These are phyloP conservation scores for Persicaria tinctoria DNA, from an alignment of 148 eudicot genomes.

Conservation along the genomic window DNA sequence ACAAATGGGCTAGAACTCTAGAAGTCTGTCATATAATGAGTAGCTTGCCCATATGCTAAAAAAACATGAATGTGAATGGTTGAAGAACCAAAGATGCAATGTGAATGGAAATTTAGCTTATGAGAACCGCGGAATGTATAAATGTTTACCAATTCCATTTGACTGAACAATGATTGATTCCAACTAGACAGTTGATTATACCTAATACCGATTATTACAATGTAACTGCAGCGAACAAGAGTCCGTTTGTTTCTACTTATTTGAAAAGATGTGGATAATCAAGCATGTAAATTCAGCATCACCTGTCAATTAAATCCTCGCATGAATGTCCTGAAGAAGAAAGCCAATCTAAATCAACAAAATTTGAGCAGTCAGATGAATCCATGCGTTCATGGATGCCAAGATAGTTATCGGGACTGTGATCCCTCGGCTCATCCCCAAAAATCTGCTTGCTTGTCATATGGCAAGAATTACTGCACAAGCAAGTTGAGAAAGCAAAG, in stretches of 20 bases:
- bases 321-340: conserved; percentile 82
- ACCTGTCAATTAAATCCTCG: conserved; percentile 75
- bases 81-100: not conserved
- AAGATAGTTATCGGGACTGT: conserved; percentile 28
- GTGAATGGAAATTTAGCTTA: not conserved
- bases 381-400: conserved; percentile 32
- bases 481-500: not conserved
- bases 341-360: conserved; percentile 80
- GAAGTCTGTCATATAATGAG: not conserved
- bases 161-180: not conserved
- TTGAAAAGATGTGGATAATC: not conserved
- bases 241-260: not conserved
- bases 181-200: not conserved
- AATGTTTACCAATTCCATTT: not conserved
- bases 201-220: not conserved
- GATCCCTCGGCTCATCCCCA: conserved; percentile 47
- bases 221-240: conserved; percentile 2
- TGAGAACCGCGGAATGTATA: not conserved
- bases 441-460: conserved; percentile 48
- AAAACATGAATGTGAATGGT: not conserved
- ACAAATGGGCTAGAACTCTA: not conserved
- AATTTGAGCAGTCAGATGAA: conserved; percentile 68
- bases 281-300: conserved; percentile 3
- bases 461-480: conserved; percentile 36
- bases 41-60: not conserved